Conservation (phyloP, 345 rosid genomes). For the Erysimum cheiranthoides region DNA sequence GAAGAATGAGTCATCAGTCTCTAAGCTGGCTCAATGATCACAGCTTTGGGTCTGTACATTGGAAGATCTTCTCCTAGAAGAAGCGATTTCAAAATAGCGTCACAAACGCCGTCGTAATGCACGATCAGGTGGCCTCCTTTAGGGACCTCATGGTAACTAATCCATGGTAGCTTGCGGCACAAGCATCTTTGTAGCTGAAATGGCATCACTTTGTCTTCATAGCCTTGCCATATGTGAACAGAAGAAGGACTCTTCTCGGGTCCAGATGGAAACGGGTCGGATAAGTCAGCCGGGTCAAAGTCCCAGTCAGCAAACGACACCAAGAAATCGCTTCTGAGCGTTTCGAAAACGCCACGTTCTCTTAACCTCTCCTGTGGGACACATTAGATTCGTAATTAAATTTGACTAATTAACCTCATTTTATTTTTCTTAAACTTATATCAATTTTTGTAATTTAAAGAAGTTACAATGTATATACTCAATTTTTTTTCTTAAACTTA, state of each 20-base stretch:
- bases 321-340: slow-evolving; percentile 67
- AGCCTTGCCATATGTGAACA: slow-evolving; percentile 91
- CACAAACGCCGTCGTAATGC: slow-evolving; percentile 74
- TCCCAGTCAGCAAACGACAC: slow-evolving; percentile 77
- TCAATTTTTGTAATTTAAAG: slow-evolving; percentile 11
- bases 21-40: slow-evolving; percentile 35
- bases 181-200: slow-evolving; percentile 72
- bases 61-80: slow-evolving; percentile 70
- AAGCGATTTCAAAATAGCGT: slow-evolving; percentile 68
- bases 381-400: neutral
- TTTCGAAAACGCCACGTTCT: slow-evolving; percentile 59
- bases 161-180: slow-evolving; percentile 71
- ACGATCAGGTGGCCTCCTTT: slow-evolving; percentile 90
- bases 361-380: slow-evolving; percentile 63
- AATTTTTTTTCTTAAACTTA: neutral
- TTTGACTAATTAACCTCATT: neutral
- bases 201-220: slow-evolving; percentile 86
- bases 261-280: slow-evolving; percentile 52
- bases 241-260: slow-evolving; percentile 41
- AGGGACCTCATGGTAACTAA: slow-evolving; percentile 80
- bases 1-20: neutral
- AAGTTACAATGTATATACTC: neutral
- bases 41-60: slow-evolving; percentile 49
- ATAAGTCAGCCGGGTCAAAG: slow-evolving; percentile 71
- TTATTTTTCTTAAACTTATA: neutral